Evolutionary conservation across 2,329 filamentous ascomycete genomes (phyloP).

Genomic region (Zopfia rhizophila): DNA sequence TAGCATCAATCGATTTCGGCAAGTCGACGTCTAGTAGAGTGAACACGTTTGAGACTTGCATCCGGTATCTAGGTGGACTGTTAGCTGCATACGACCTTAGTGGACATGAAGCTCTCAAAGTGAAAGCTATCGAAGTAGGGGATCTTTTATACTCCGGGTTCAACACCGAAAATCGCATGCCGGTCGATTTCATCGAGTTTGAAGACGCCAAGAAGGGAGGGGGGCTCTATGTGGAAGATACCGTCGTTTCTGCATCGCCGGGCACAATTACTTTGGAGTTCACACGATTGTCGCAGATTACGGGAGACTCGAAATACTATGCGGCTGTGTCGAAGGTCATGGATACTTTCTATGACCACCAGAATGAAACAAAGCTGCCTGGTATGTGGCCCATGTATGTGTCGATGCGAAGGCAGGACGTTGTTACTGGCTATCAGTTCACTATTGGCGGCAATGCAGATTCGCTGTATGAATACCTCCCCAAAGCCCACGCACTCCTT

Average conservation of each 20-base stretch:
- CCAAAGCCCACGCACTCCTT: conserved; percentile 59
- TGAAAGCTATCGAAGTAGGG: conserved; percentile 81
- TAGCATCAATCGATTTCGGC: conserved; percentile 84
- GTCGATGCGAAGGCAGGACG: conserved; percentile 40
- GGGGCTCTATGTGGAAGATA: conserved; percentile 70
- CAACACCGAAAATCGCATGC: conserved; percentile 94
- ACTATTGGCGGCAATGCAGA: conserved; percentile 49
- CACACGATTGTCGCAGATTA: conserved; percentile 87
- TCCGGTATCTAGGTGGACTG: conserved; percentile 87
- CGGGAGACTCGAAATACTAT: conserved; percentile 83
- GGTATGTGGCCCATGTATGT: conserved; percentile 84
- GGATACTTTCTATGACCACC: conserved; percentile 78
- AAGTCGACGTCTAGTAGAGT: conserved; percentile 74
- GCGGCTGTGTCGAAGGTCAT: conserved; percentile 90
- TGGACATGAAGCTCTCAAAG: conserved; percentile 74
- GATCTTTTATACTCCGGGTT: conserved; percentile 83
- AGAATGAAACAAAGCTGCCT: conserved; percentile 75
- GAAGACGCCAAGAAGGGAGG: conserved; percentile 41
- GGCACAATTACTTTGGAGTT: conserved; percentile 89
- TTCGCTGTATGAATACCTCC: conserved; percentile 53
- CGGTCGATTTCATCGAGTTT: conserved; percentile 65
- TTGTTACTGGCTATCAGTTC: conserved; percentile 41
- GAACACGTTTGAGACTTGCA: conserved; percentile 92
- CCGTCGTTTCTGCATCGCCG: conserved; percentile 33
- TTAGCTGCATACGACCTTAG: conserved; percentile 88